Percentiles rank a stretch among this genome's conserved stretches.
These are phyloP conservation scores for Aspergillus funiculosus DNA, from an alignment of 495 filamentous ascomycete genomes.

Conservation along the genomic window DNA sequence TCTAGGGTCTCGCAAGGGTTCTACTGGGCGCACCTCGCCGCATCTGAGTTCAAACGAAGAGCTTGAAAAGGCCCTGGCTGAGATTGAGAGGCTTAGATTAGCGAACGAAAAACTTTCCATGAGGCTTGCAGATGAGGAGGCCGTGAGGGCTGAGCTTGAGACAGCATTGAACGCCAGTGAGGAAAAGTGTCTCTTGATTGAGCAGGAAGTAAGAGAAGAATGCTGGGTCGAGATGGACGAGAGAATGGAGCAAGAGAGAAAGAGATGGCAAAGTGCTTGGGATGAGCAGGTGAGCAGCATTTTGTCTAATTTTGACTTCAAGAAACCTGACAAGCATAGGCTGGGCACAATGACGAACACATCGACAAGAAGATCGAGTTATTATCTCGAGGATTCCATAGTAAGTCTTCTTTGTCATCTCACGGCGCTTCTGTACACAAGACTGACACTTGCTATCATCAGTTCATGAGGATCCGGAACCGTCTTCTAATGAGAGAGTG, in stretches of 20 bases:
- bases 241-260: constrained; percentile 64
- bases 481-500: constrained; percentile 28
- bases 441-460: constrained; percentile 11
- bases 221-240: constrained; percentile 81
- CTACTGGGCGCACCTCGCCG: constrained; percentile 46
- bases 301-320: neutral
- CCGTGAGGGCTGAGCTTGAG: constrained; percentile 48
- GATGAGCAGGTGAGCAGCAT: constrained; percentile 58
- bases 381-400: constrained; percentile 62
- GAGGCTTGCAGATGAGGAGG: constrained; percentile 57
- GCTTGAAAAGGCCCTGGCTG: constrained; percentile 65
- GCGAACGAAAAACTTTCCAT: constrained; percentile 62
- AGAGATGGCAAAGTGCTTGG: constrained; percentile 68
- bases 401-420: constrained; percentile 31
- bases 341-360: constrained; percentile 66
- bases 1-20: constrained; percentile 27
- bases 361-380: constrained; percentile 88
- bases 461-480: constrained; percentile 47
- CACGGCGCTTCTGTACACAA: neutral
- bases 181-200: constrained; percentile 63
- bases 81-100: constrained; percentile 67
- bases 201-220: constrained; percentile 86
- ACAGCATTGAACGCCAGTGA: constrained; percentile 55
- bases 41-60: constrained; percentile 54
- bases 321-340: constrained; percentile 31